phyloP scores from a whole-genome alignment of 805 yeast species.

The Candida argentea region DNA sequence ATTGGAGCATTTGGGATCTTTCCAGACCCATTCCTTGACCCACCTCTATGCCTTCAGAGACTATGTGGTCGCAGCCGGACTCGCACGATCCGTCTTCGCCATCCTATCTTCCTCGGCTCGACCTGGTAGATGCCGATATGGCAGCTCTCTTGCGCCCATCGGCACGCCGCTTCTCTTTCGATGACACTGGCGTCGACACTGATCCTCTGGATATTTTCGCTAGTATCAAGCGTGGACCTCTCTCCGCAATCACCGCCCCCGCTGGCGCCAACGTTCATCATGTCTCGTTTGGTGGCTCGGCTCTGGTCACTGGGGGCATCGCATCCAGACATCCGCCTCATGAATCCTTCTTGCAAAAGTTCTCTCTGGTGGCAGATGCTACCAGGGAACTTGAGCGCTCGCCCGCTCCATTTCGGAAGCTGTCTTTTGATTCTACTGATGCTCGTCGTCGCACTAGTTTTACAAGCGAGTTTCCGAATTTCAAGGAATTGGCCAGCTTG shows the following conservation, averaged over 20 bases:
- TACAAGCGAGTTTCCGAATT: conserved; percentile 18
- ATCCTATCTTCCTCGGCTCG: conserved; percentile 13
- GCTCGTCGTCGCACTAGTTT: conserved; percentile 41
- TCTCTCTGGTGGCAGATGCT: conserved; percentile 56
- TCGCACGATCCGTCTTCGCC: conserved; percentile 6
- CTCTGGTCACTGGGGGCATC: conserved; percentile 50
- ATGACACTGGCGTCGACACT: conserved; percentile 36
- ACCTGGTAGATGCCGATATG: conserved; percentile 32
- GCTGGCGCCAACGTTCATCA: conserved; percentile 19
- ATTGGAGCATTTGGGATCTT: too few species aligned
- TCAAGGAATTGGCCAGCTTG: conserved; percentile 9
- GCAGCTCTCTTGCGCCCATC: conserved; percentile 7
- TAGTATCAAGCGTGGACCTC: conserved; percentile 38
- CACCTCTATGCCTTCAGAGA: conserved; percentile 24
- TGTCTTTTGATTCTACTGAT: conserved; percentile 21
- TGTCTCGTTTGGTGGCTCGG: conserved; percentile 39
- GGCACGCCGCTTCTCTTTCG: conserved; percentile 30
- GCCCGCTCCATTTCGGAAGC: conserved; percentile 28
- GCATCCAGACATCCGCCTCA: conserved; percentile 37
- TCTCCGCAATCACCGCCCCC: conserved; percentile 39
- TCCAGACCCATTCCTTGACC: too few species aligned
- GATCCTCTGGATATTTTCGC: conserved; percentile 24
- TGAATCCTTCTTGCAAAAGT: conserved; percentile 49
- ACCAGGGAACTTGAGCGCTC: conserved; percentile 54
- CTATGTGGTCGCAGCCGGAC: conserved; percentile 39